Evolutionary conservation across 2,329 filamentous ascomycete species (phyloP), one percentile per base, ranked within the genome.

Genomic region (Alternaria burnsii): DNA sequence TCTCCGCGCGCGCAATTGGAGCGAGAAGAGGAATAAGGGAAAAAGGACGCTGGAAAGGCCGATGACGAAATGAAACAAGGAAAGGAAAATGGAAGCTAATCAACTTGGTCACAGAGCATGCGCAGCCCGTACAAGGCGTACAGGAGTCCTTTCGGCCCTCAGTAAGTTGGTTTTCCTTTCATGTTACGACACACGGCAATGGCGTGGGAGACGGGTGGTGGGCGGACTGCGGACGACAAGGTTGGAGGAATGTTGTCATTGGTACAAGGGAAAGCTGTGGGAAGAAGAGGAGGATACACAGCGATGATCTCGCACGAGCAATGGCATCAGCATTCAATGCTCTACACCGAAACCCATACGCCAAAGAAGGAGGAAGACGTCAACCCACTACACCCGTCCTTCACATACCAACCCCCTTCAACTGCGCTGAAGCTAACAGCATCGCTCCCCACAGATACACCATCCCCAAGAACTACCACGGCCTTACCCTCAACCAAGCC

Each of bases 121-220:
- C 74, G 80, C 22, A 74, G 73, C 55, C 70, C 71, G 34, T 82
- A 83, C 77, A 77, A 82, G 73, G 80, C 83, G 62, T 87, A 85
- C 78, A 78, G 81, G 77, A 86, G 84, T 75, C 83, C 83, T 58
- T 87, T 84, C 73, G 86, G 84, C 56, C 86, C 86, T 62, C 82
- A 85, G 86, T 89, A 82, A 77, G 79, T 78, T 68, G 52, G 24
- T 24, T 64, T 48, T 10, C 34, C 34, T 34, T 38, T 28, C 53
- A 63, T 43, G 46, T 63, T 50, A 48, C 28, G 14, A 14, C 5
- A 40, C 16, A 40, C 16, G 50, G 42, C 22, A 24, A n/a, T 36
- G 58, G 51, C n/a, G 44, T n/a, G 50, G 30, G 18, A 3, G 10
- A 43, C 20, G 20, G 12, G 55, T 10, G 38, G 50, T 34, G 5